These are phyloP conservation scores for Coemansia sp. DNA, from an alignment of 192 early-diverging fungal species.

Conservation along the genomic window DNA sequence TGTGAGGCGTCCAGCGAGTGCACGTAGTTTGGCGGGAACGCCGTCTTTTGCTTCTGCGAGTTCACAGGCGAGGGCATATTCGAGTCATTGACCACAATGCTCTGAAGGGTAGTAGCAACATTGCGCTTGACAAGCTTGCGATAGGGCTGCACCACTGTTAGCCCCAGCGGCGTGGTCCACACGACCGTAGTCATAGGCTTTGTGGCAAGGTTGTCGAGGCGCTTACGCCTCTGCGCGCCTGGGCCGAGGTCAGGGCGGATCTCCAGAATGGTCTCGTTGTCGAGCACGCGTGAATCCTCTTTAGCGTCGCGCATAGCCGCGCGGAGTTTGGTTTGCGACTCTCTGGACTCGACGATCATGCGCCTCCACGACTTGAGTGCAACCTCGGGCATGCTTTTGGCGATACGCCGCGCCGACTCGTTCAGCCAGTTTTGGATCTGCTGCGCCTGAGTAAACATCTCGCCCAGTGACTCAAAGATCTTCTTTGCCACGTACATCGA, in stretches of 20 bases:
- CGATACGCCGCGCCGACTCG: conserved; percentile 76
- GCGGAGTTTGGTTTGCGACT: conserved; percentile 26
- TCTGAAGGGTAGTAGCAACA: conserved; percentile 78
- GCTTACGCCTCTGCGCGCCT: conserved; percentile 27
- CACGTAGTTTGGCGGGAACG: conserved; percentile 98
- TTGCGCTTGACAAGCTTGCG: conserved; percentile 64
- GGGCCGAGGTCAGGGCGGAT: conserved; percentile 38
- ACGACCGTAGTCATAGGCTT: conserved; percentile 87
- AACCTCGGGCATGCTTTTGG: conserved; percentile 67
- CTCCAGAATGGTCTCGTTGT: conserved; percentile 21
- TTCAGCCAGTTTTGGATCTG: conserved; percentile 94
- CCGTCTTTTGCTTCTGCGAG: conserved; percentile 85
- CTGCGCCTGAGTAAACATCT: conserved; percentile 87
- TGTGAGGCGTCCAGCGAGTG: conserved; percentile 97
- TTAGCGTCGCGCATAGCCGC: conserved; percentile 17
- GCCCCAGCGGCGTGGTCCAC: conserved; percentile 93
- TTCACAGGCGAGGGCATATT: conserved; percentile 76
- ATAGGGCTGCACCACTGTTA: conserved; percentile 97
- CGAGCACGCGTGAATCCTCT: conserved; percentile 1
- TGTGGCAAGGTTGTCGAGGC: conserved; percentile 30
- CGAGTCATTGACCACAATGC: conserved; percentile 68
- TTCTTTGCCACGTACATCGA: conserved; percentile 73
- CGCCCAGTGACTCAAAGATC: conserved; percentile 82
- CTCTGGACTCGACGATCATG: conserved; percentile 24
- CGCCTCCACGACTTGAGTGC: conserved; percentile 44